Evolutionary conservation across 164 flowering plant genomes (phyloP), one percentile per base, ranked within the genome.

Genomic region (Tetracentron sinense): DNA sequence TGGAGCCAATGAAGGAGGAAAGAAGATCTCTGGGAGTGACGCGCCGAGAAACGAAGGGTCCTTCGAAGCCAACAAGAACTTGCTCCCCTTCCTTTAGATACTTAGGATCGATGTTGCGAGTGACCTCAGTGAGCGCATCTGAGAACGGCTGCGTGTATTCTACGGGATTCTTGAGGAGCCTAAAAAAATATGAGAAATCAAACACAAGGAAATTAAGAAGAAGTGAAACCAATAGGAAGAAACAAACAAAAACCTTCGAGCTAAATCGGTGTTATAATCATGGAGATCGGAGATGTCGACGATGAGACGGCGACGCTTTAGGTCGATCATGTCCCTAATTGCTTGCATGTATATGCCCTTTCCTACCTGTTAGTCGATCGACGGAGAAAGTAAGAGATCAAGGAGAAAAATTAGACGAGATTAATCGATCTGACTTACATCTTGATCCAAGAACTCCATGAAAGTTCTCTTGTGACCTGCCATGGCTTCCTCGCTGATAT

Each of bases 21-120:
- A 95, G 87, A 7, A 95, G 94, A 17, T 92, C 99, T 61, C 97
- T 75, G 0, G 99, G 99, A 0, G 96, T 88, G 62, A 95, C 92
- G 50, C 92, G 83, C 28, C 95, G 82, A 2, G 97, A 92, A 38
- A 89, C 99, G 72, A 95, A 92, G 21, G 93, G 96, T 5, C 97
- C 99, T 35, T 88, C 86, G 61, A 95, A 88, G 1, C 99, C 99
- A 47, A 89, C 92, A 62, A 79, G 78, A 23, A 95, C 81, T 56
- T 78, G 87, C 65, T 92, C 97, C 47, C 93, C 99, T 82, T 88
- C 97, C 76, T 83, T 84, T 60, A 92, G 67, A 68, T 78, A 90
- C 83, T 89, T 92, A 4, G 81, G 81, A 62, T 91, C 84, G n/a
- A 83, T 73, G 65, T 69, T 81, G 2, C 86, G 75, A 11, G 85